These are phyloP conservation scores for Chaetomium fimeti DNA, from an alignment of 495 filamentous ascomycete species.

Conservation along the genomic window DNA sequence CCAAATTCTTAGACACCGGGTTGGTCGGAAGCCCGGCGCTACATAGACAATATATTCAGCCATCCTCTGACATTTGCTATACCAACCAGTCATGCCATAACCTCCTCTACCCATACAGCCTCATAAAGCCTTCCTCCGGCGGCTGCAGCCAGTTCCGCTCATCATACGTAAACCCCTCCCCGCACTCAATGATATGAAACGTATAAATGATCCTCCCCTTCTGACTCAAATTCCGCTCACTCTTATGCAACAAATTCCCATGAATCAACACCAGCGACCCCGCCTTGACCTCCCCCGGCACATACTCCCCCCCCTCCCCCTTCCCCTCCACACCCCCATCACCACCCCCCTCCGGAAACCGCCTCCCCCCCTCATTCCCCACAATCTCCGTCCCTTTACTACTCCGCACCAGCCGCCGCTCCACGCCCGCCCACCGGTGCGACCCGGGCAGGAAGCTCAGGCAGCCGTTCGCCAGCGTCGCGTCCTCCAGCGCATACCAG, in stretches of 20 bases:
- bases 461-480: conserved; percentile 79
- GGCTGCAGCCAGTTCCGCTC: conserved; percentile 91
- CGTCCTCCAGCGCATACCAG: conserved; percentile 95
- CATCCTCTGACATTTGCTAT: no score
- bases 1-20: no score
- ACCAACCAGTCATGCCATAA: no score
- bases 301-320: conserved; percentile 55
- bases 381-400: conserved; percentile 52
- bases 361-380: conserved; percentile 39
- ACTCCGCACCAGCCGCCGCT: conserved; percentile 55
- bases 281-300: conserved; percentile 76
- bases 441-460: conserved; percentile 79
- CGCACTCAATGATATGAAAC: conserved; percentile 93
- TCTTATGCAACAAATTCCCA: conserved; percentile 95
- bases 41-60: no score
- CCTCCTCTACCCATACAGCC: conserved; percentile 43
- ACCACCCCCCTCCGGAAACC: conserved; percentile 45
- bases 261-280: conserved; percentile 91
- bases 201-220: conserved; percentile 95
- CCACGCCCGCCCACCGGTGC: conserved; percentile 64
- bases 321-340: conserved; percentile 38
- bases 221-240: conserved; percentile 80
- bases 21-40: no score
- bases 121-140: conserved; percentile 71
- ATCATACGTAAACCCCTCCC: conserved; percentile 67